Percentiles rank a stretch among this genome's conserved stretches.
Conservation (phyloP, 2,329 filamentous ascomycete species). For the Stachybotrys echinatus region DNA sequence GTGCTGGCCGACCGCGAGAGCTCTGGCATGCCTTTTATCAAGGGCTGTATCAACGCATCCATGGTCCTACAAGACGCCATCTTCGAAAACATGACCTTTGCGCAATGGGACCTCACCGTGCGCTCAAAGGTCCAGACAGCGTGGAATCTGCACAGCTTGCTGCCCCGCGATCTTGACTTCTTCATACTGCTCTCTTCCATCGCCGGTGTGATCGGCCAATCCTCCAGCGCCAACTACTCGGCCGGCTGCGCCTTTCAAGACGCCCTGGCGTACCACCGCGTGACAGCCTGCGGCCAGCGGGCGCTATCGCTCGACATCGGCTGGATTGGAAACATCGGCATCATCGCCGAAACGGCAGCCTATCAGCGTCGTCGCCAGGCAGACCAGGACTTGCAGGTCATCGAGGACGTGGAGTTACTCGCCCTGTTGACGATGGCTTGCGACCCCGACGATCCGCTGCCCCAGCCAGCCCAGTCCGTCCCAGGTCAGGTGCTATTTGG, state of each 20-base stretch:
- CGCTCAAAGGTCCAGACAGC: slow-evolving; percentile 26
- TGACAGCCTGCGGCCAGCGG: background rate
- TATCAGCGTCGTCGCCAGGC: slow-evolving; percentile 1
- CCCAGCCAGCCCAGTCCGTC: background rate
- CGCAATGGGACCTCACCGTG: slow-evolving; percentile 14
- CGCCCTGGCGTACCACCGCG: slow-evolving; percentile 12
- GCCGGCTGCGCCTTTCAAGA: slow-evolving; percentile 25
- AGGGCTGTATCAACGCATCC: slow-evolving; percentile 19
- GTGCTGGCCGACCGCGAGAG: slow-evolving; percentile 6
- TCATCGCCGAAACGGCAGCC: slow-evolving; percentile 13
- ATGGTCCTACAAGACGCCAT: slow-evolving; percentile 24
- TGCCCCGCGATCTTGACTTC: slow-evolving; percentile 23
- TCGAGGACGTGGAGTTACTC: background rate
- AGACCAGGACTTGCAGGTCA: background rate
- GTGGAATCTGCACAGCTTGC: slow-evolving; percentile 19
- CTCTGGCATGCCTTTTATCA: slow-evolving; percentile 13
- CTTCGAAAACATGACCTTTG: slow-evolving; percentile 20
- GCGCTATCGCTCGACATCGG: slow-evolving; percentile 11
- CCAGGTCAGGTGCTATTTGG: background rate
- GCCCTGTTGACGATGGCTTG: background rate
- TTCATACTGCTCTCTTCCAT: slow-evolving; percentile 30
- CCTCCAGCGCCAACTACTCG: slow-evolving; percentile 33
- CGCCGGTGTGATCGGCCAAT: slow-evolving; percentile 23
- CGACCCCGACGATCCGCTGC: background rate
- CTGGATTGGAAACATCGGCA: slow-evolving; percentile 15